Conservation (phyloP, 164 flowering plant genomes). For the Stephania yunnanensis region DNA sequence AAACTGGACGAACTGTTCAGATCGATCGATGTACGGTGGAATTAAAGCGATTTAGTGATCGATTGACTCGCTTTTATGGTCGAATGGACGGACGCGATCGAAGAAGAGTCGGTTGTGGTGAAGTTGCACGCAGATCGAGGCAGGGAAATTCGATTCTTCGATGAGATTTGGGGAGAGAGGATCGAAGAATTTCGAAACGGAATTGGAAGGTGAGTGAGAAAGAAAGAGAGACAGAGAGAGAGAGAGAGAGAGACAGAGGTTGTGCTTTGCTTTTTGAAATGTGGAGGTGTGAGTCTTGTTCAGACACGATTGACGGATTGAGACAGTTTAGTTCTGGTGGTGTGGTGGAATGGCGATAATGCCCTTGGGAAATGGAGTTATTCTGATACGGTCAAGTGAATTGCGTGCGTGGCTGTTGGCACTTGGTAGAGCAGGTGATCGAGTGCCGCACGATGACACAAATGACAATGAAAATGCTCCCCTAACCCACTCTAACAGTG, state of each 20-base stretch:
- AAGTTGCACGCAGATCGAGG: neutral
- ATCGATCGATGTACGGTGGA: neutral
- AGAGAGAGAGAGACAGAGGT: no score
- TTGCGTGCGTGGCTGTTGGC: neutral
- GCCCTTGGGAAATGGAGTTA: neutral
- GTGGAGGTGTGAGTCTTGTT: neutral
- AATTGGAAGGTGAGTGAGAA: neutral
- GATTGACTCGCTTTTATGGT: neutral
- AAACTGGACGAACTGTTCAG: neutral
- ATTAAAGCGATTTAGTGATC: neutral
- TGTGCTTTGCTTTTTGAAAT: neutral
- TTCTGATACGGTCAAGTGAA: neutral
- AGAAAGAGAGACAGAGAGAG: no score
- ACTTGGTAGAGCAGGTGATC: no score
- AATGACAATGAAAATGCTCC: no score
- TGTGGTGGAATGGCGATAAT: neutral
- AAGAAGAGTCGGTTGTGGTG: no score
- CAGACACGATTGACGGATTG: neutral
- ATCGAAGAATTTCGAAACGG: slow-evolving; percentile 2
- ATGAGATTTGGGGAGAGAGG: slow-evolving; percentile 12
- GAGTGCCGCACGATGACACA: neutral
- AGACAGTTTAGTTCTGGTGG: neutral
- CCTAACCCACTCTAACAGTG: no score
- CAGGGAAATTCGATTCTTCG: neutral
- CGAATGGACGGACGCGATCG: no score